Conservation (phyloP, 805 yeast species). For the Lachancea thermotolerans region DNA sequence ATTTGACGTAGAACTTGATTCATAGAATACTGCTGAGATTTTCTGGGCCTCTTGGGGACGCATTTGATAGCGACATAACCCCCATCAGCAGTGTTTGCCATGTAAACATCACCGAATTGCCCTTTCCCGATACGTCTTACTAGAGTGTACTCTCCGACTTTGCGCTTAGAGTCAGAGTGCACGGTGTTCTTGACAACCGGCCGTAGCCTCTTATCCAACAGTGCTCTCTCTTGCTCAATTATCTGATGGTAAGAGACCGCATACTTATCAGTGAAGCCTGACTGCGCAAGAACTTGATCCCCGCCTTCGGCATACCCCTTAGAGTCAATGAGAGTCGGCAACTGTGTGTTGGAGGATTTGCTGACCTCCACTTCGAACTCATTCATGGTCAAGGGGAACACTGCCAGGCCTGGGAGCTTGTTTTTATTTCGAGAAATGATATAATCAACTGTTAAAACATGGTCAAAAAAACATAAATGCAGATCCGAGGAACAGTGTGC, state of each 20-base stretch:
- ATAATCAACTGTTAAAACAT: neutral
- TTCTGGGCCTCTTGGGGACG: conserved; percentile 25
- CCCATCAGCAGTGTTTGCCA: conserved; percentile 12
- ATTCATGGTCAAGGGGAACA: neutral
- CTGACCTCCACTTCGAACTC: neutral
- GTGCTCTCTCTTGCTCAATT: conserved; percentile 12
- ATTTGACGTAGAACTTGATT: conserved; percentile 28
- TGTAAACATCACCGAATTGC: conserved; percentile 30
- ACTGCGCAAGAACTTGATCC: neutral
- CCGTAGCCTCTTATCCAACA: conserved; percentile 7
- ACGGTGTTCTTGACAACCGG: conserved; percentile 11
- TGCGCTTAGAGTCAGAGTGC: conserved; percentile 1
- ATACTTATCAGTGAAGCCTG: neutral
- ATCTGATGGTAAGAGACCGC: conserved; percentile 14
- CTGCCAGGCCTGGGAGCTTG: too few relatives aligned
- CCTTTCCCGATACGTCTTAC: conserved; percentile 24
- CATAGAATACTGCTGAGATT: conserved; percentile 23
- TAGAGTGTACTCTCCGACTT: conserved; percentile 15
- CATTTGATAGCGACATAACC: conserved; percentile 26
- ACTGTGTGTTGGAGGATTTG: neutral
- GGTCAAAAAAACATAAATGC: neutral
- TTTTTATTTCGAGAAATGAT: too few relatives aligned
- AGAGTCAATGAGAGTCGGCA: conserved; percentile 8
- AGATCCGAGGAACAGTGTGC: neutral
- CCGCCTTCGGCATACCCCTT: neutral